Evolutionary conservation across 176 grass and related monocot genomes (phyloP), one percentile per base, ranked within the genome.

Genomic region (Hsuehochloa calcarea): DNA sequence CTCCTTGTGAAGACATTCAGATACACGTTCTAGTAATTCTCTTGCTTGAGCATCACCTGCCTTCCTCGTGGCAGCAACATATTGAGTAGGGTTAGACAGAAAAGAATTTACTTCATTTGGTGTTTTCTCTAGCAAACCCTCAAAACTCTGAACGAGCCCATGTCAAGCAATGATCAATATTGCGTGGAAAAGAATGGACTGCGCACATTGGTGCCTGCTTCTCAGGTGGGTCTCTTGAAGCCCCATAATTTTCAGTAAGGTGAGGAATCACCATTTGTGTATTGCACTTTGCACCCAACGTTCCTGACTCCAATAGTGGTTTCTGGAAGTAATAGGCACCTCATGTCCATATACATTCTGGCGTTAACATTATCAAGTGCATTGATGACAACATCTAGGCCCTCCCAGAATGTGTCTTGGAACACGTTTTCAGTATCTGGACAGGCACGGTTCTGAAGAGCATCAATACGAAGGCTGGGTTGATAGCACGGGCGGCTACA

Each of bases 321-420:
- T 92, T 95, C 85, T 92, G 93, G 82, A 95, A 95, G 74, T 95
- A n/a, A 95, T 8, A 95, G 26, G 31, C 93, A 92, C 37, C 93
- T 90, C 75, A 85, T 85, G 47, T 95, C 93, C 72, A 95, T 90
- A 85, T 95, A 95, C 90, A 95, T 81, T 80, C 93, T 92, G 49
- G 90, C 90, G 77, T 69, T 92, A 23, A 92, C 88, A 84, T 92
- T 95, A 72, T 95, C 93, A 56, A 95, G 82, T 19, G 93, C 90
- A 86, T 95, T 95, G 80, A 95, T 61, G 40, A 95, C 90, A 80
- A 87, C 88, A 84, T 92, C 58, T 17, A 95, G 61, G 8, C 82
- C 85, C 63, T 90, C 79, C 90, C 90, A 95, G 65, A 95, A 95
- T 66, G 74, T 87, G 74, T 92, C 90, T 69, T 92, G 70, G 88